Base-by-base conservation (phyloP, 345 rosid genomes). In the Eutrema japonicum region DNA sequence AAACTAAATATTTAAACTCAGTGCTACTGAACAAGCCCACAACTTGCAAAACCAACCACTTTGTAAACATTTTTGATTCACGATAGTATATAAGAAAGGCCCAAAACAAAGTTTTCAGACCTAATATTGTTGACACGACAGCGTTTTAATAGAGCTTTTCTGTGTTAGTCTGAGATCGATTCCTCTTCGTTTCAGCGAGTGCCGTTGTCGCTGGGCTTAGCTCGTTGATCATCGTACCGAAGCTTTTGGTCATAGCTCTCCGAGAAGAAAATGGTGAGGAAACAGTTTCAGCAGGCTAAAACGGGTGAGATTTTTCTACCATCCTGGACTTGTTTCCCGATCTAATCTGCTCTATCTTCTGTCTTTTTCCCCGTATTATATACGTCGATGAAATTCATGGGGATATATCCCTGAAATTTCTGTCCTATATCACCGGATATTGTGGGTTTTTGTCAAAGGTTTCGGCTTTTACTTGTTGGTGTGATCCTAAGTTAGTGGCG, bases 281-380 rank as follows among this genome's bases (percentile, higher is more conserved):
- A 85, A 77, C 76, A 85, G 70, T 83, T 76, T 63, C 88, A 75
- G 63, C 79, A 76, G 68, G 85, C 93, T 49, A 83, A 87, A 76
- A 87, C 87, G 27, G 96, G 93, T 89, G 35, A 18, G 30, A 18
- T 14, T 35, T 54, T n/a, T 27, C 53, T 11, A 16, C 46, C 46
- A 69, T 53, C 18, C 29, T 46, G 42, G 10, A 7, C 42, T 53
- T 30, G n/a, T 32, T 55, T 49, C 66, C 57, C 49, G 22, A 40
- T 78, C 43, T 11, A 54, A 45, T 72, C 40, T 62, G 46, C 10
- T 55, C 2, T 35, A 9, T 35, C 9, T 11, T 66, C 8, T 38
- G 7, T 46, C 47, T 49, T 51, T 14, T 10, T 27, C 32, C 18
- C 0, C 53, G 53, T 4, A 32, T 43, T 72, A 36, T 8, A 33